Evolutionary conservation across 116 monocot species (phyloP), one percentile per base, ranked within the genome.

Genomic region (Iris pallida): DNA sequence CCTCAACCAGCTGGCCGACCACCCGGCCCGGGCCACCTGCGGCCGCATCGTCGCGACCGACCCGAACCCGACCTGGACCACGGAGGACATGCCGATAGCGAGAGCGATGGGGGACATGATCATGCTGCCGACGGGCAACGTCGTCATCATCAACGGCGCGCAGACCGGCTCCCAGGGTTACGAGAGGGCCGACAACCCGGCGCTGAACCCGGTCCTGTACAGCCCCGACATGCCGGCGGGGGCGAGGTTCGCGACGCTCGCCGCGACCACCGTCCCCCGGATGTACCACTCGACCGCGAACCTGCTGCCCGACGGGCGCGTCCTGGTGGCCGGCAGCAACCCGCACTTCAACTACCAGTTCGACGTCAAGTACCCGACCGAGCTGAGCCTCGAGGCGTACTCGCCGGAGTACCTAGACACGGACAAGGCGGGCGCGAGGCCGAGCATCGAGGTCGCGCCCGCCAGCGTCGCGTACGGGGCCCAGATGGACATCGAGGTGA

Each of bases 41-140:
- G 55, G 55, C 16, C 11, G 55, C 14, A 12, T 55, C n/a, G 16
- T 6, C 14, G 15, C 15, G 14, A 55, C 55, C 55, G 55, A 55
- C n/a, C 12, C 51, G 12, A 42, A 63, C 15, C 79, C 88, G 42
- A 20, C 57, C 7, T 88, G 88, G 88, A 12, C 48, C 11, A 79
- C 85, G 82, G 85, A 85, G 78, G 74, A 73, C 20, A 88, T 88
- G 88, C 85, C 88, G 53, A 59, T 20, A 59, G 13, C 73, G 62
- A 67, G 88, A 52, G 85, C 79, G 8, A 88, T 88, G 88, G 88
- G 85, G 1, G 88, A 88, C 74, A 85, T 88, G 85, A 16, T 88
- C 56, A 59, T 88, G 8, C 82, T 88, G 7, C 88, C 88, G 4
- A 85, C 12, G 30, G 30, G 30, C 60, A 76, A 84, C 2, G 88